A percentile compares a stretch with the other conserved stretches of the same genome.
Evolutionary conservation across 768 basidiomycete species (phyloP).

Genomic region (Hygrocybe punicea): DNA sequence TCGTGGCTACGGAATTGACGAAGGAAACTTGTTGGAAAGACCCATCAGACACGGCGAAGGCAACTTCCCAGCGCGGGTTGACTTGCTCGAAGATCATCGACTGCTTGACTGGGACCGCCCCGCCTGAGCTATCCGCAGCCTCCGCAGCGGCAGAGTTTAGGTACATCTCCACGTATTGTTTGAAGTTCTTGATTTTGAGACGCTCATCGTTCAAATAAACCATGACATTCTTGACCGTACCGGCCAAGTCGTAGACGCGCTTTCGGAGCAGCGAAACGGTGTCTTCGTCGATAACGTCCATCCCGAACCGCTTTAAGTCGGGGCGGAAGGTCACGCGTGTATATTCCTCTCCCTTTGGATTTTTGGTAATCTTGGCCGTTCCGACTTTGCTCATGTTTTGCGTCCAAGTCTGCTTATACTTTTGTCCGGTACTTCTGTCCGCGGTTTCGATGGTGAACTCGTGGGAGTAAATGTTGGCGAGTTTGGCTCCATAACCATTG

Average conservation of each 20-base stretch:
- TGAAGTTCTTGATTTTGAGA: slow-evolving; percentile 91
- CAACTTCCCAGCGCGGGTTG: slow-evolving; percentile 87
- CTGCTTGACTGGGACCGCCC: slow-evolving; percentile 75
- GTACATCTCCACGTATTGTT: slow-evolving; percentile 95
- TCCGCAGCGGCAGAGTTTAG: slow-evolving; percentile 71
- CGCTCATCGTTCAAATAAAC: slow-evolving; percentile 91
- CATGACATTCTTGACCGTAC: slow-evolving; percentile 90
- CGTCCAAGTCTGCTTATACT: slow-evolving; percentile 93
- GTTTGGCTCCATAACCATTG: slow-evolving; percentile 97
- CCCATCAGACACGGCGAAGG: slow-evolving; percentile 91
- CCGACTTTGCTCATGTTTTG: slow-evolving; percentile 90
- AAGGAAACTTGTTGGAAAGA: slow-evolving; percentile 93
- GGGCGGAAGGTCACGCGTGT: slow-evolving; percentile 92
- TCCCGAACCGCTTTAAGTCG: slow-evolving; percentile 88
- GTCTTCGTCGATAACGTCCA: slow-evolving; percentile 87
- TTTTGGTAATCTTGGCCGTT: slow-evolving; percentile 91
- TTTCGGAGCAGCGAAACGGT: slow-evolving; percentile 84
- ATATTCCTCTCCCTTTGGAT: slow-evolving; percentile 81
- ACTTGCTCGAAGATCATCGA: slow-evolving; percentile 78
- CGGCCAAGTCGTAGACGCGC: slow-evolving; percentile 96
- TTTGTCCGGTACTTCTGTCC: slow-evolving; percentile 77
- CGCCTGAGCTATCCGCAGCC: slow-evolving; percentile 66
- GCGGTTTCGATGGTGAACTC: slow-evolving; percentile 97
- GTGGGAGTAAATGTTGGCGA: slow-evolving; percentile 96
- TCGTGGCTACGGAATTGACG: slow-evolving; percentile 95